Base-by-base conservation (phyloP, 1,284 basidiomycete genomes). In the Exobasidium rhododendri region DNA sequence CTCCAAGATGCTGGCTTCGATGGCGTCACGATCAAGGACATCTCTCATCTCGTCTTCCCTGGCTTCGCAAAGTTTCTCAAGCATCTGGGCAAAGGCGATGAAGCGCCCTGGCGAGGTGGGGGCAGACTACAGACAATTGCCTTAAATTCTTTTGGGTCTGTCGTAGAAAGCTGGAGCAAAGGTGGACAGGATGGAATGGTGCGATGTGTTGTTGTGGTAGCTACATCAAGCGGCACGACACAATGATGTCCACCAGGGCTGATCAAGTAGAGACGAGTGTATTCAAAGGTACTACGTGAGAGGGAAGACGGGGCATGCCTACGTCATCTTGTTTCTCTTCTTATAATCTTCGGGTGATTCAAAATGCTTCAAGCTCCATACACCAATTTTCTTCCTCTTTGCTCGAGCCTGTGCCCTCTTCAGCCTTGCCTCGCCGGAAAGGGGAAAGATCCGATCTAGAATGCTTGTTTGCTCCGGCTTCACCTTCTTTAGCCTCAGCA, bases 281-380 rank as follows among this genome's bases (percentile, higher is more conserved):
- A n/a, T n/a, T n/a, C n/a, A n/a, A n/a, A n/a, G n/a, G n/a, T n/a
- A n/a, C n/a, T n/a, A n/a, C n/a, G n/a, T n/a, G n/a, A n/a, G n/a
- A n/a, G n/a, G n/a, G n/a, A 45, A 45, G 10, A 45, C 14, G 20
- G 47, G 26, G 2, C 5, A 50, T 50, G 4, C 4, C 24, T 50
- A 26, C 13, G 14, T 50, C 24, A 26, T 20, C 22, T 62, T 69
- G 56, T 52, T 47, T 3, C 71, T 59, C 14, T 60, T 63, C 64
- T 75, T 75, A 54, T 74, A 75, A n/a, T 67, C 72, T 45, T 70
- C 72, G 1, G 73, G 73, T 30, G 57, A 61, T 52, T 74, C 73
- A n/a, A 74, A 66, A 61, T 68, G 66, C 43, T 66, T 71, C 3
- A 67, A 56, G 43, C 61, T 68, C 73, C 73, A 75, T 60, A 75